These are phyloP conservation scores for Gossypium rotundifolium DNA, from an alignment of 345 rosid species.

Conservation along the genomic window DNA sequence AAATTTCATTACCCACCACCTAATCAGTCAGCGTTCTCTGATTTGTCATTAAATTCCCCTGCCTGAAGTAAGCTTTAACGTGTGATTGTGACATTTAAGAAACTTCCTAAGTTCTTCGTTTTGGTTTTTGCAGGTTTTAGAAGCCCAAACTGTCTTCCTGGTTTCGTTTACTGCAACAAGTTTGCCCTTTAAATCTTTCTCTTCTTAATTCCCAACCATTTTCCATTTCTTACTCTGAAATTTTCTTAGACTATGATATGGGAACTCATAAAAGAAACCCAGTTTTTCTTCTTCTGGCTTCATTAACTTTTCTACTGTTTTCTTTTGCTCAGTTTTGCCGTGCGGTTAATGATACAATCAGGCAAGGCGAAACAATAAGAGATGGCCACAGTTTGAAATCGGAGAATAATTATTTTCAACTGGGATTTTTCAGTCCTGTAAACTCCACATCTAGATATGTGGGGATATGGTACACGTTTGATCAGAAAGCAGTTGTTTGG, in stretches of 20 bases:
- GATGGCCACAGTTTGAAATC: slow-evolving; percentile 46
- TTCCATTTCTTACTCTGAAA: not conserved
- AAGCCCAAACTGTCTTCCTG: not conserved
- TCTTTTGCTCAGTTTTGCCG: slow-evolving; percentile 22
- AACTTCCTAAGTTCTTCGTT: not conserved
- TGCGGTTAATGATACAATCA: slow-evolving; percentile 28
- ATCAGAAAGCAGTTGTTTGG: slow-evolving; percentile 41
- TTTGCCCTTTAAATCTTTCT: not conserved
- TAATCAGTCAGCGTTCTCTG: not conserved
- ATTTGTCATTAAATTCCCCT: not conserved
- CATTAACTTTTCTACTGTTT: slow-evolving; percentile 18
- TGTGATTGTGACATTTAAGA: not conserved
- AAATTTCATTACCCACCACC: not conserved
- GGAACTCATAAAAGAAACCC: slow-evolving; percentile 9
- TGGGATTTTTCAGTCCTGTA: slow-evolving; percentile 56
- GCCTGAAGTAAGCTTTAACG: not conserved
- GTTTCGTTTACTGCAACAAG: not conserved
- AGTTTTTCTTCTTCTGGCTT: slow-evolving; percentile 11
- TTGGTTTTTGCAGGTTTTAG: not conserved
- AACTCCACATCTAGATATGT: slow-evolving; percentile 39
- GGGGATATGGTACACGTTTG: slow-evolving; percentile 58
- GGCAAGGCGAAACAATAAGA: slow-evolving; percentile 26
- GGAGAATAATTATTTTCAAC: slow-evolving; percentile 25
- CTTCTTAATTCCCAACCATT: not conserved
- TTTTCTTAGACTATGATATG: slow-evolving; percentile 14